Evolutionary conservation across 1,284 basidiomycete genomes (phyloP).

Genomic region (Melampsora americana): DNA sequence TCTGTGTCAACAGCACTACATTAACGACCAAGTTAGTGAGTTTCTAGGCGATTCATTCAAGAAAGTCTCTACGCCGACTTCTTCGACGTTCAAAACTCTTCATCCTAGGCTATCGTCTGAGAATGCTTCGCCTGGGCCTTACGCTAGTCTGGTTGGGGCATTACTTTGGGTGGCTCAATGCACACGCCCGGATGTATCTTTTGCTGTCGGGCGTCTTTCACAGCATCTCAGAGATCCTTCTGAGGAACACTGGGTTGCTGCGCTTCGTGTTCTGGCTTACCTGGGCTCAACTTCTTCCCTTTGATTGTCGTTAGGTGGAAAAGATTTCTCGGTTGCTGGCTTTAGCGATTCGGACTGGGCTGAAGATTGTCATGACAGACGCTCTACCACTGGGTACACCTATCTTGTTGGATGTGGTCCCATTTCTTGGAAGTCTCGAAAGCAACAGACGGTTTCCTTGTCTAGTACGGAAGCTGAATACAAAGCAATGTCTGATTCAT

Average conservation of each 20-base stretch:
- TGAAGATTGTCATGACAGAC: too few relatives aligned
- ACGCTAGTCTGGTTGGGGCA: background rate
- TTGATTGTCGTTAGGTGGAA: background rate
- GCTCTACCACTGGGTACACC: too few relatives aligned
- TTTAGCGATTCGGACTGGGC: constrained; percentile 1
- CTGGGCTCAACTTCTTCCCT: background rate
- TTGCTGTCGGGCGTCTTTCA: constrained; percentile 2
- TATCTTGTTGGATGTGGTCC: too few relatives aligned
- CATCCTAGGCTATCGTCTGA: background rate
- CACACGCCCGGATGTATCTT: constrained; percentile 3
- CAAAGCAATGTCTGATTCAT: background rate
- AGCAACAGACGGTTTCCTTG: too few relatives aligned
- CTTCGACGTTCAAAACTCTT: background rate
- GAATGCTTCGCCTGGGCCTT: background rate
- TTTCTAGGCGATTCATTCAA: background rate
- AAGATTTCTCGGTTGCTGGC: background rate
- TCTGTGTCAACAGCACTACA: background rate
- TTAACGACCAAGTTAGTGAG: background rate
- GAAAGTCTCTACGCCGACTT: background rate
- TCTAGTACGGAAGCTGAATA: too few relatives aligned
- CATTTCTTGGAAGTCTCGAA: too few relatives aligned
- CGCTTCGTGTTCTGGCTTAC: constrained; percentile 2
- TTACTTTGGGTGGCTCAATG: constrained; percentile 3
- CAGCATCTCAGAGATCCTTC: constrained; percentile 11
- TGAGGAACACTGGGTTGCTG: background rate